These are phyloP conservation scores for Raddia guianensis DNA, from an alignment of 176 grass and related monocot genomes.

Conservation along the genomic window DNA sequence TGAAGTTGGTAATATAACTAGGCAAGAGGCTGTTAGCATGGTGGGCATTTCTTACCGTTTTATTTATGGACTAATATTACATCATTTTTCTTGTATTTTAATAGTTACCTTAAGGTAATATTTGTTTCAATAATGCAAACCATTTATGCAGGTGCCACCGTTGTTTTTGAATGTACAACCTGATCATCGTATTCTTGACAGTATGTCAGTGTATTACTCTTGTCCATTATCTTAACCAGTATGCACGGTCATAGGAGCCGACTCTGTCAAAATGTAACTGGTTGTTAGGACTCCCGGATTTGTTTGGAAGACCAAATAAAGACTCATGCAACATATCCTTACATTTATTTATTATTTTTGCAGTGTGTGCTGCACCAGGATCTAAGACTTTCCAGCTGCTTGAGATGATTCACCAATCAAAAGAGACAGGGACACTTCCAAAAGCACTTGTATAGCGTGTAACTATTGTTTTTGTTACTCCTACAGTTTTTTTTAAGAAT, in stretches of 20 bases:
- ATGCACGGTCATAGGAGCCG: background rate
- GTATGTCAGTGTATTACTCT: constrained; percentile 54
- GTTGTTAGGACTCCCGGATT: constrained; percentile 16
- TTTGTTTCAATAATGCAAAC: constrained; percentile 38
- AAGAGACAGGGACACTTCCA: constrained; percentile 60
- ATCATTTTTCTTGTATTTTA: constrained; percentile 17
- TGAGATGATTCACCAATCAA: constrained; percentile 86
- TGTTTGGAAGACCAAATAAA: background rate
- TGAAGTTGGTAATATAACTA: constrained; percentile 98
- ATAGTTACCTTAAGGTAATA: background rate
- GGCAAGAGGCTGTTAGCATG: constrained; percentile 99
- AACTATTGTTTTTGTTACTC: constrained; percentile 11
- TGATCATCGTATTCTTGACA: constrained; percentile 84
- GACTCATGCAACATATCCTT: background rate
- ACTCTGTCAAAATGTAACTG: constrained; percentile 4
- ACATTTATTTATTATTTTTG: constrained; percentile 28
- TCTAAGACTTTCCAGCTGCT: constrained; percentile 97
- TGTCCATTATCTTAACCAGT: constrained; percentile 20
- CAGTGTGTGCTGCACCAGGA: constrained; percentile 97
- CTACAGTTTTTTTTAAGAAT: background rate
- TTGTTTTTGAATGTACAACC: constrained; percentile 83
- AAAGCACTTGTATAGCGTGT: constrained; percentile 59
- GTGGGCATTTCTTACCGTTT: constrained; percentile 46
- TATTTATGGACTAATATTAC: constrained; percentile 6
- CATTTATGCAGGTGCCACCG: constrained; percentile 69